phyloP scores from a whole-genome alignment of 2,329 filamentous ascomycete genomes.

The Aspergillus pseudoviridinutans region DNA sequence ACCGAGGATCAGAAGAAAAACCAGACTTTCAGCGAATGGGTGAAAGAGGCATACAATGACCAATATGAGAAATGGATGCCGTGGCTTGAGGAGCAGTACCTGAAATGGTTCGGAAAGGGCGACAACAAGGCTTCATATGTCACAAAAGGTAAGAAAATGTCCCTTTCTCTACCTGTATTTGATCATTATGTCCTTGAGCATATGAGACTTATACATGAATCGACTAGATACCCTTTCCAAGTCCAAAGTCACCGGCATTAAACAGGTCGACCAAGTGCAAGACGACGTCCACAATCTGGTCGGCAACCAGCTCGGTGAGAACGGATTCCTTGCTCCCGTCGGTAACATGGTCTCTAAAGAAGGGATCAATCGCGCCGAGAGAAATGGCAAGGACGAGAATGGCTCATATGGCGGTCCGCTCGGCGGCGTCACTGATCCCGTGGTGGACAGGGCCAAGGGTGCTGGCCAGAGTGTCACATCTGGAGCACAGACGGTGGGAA shows the following conservation, averaged over 20 bases:
- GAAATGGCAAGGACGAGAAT: constrained; percentile 52
- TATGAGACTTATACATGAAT: not conserved
- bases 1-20: constrained; percentile 15
- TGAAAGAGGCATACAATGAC: constrained; percentile 46
- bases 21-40: constrained; percentile 36
- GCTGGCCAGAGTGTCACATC: constrained; percentile 6
- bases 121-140: constrained; percentile 55
- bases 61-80: constrained; percentile 56
- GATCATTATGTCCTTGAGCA: not conserved
- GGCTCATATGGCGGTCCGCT: constrained; percentile 36
- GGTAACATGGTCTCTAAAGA: constrained; percentile 50
- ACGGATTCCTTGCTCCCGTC: constrained; percentile 48
- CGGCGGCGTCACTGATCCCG: constrained; percentile 8
- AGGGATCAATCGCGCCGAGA: constrained; percentile 51
- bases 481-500: constrained; percentile 10
- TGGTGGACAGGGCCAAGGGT: constrained; percentile 7
- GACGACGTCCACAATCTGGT: constrained; percentile 48
- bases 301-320: constrained; percentile 50
- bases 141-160: constrained; percentile 43
- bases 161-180: not conserved
- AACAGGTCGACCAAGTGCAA: constrained; percentile 51
- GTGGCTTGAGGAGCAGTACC: constrained; percentile 54
- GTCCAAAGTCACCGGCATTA: constrained; percentile 49
- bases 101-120: constrained; percentile 51
- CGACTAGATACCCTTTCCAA: constrained; percentile 48